phyloP scores from a whole-genome alignment of 805 yeast genomes.

The Suhomyces sp. region DNA sequence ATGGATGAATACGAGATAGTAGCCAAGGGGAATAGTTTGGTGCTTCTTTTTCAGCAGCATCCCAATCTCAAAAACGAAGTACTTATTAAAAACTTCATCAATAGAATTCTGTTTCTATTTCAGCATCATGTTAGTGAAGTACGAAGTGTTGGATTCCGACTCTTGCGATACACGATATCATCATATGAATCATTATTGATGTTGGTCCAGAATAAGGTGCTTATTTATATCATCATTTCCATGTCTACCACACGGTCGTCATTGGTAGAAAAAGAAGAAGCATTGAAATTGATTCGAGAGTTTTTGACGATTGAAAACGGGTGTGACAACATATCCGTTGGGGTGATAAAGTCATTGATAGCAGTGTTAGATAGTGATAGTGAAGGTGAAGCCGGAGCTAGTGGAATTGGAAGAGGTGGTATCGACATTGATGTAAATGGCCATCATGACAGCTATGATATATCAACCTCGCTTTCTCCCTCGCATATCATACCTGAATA shows the following conservation, averaged over 20 bases:
- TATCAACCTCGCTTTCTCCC: too few species aligned
- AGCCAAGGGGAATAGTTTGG: constrained; percentile 64
- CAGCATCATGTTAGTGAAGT: constrained; percentile 58
- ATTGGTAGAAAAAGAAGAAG: constrained; percentile 68
- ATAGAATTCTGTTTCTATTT: constrained; percentile 59
- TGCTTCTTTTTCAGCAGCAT: constrained; percentile 51
- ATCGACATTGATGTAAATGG: too few species aligned
- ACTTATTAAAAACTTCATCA: constrained; percentile 55
- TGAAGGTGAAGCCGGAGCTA: constrained; percentile 1
- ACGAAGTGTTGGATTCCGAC: constrained; percentile 72
- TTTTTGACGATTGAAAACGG: constrained; percentile 57
- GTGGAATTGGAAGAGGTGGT: constrained; percentile 1
- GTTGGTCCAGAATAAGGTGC: constrained; percentile 55
- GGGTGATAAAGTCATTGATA: constrained; percentile 66
- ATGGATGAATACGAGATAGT: constrained; percentile 51
- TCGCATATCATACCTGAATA: constrained; percentile 16
- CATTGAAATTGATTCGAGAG: constrained; percentile 65
- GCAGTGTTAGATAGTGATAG: constrained; percentile 11
- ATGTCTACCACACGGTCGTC: constrained; percentile 58
- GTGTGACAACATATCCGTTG: constrained; percentile 51
- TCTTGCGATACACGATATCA: constrained; percentile 63
- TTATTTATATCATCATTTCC: constrained; percentile 62
- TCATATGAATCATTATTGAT: constrained; percentile 53
- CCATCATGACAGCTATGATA: too few species aligned
- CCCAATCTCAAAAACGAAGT: constrained; percentile 67